phyloP scores from a whole-genome alignment of 2,329 filamentous ascomycete species.

The Beauveria brongniartii region DNA sequence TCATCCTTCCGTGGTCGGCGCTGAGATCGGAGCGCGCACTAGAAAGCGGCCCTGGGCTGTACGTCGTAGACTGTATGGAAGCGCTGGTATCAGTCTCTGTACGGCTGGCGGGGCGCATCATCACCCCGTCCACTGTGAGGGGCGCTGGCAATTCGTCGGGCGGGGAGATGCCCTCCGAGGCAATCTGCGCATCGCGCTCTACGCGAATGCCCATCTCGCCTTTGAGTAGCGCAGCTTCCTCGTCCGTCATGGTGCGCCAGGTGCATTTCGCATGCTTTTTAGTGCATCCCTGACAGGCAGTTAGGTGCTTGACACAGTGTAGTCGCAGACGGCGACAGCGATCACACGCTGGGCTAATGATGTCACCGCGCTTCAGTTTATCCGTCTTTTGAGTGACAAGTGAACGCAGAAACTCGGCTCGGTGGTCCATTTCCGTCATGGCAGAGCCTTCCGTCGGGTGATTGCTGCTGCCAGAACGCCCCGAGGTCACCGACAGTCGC shows the following conservation, averaged over 20 bases:
- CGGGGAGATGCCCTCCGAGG: neutral
- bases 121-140: neutral
- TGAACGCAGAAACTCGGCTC: slow-evolving; percentile 29
- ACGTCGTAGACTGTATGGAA: neutral
- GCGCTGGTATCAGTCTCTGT: slow-evolving; percentile 11
- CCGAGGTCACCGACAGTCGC: slow-evolving; percentile 10
- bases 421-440: slow-evolving; percentile 23
- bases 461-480: slow-evolving; percentile 15
- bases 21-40: slow-evolving; percentile 10
- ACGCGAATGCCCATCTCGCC: slow-evolving; percentile 19
- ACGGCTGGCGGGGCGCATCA: slow-evolving; percentile 10
- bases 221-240: slow-evolving; percentile 43
- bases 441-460: slow-evolving; percentile 10
- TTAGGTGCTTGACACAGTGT: slow-evolving; percentile 78
- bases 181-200: slow-evolving; percentile 1
- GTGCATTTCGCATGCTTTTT: slow-evolving; percentile 85
- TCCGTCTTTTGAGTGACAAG: slow-evolving; percentile 72
- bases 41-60: slow-evolving; percentile 13
- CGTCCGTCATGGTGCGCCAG: slow-evolving; percentile 73
- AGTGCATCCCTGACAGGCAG: slow-evolving; percentile 78
- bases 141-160: slow-evolving; percentile 1
- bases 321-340: slow-evolving; percentile 72
- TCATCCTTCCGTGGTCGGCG: slow-evolving; percentile 2
- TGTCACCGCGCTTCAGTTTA: slow-evolving; percentile 62
- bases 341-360: slow-evolving; percentile 76